phyloP scores from a whole-genome alignment of 2,329 filamentous ascomycete genomes.

The Alternaria metachromatica region DNA sequence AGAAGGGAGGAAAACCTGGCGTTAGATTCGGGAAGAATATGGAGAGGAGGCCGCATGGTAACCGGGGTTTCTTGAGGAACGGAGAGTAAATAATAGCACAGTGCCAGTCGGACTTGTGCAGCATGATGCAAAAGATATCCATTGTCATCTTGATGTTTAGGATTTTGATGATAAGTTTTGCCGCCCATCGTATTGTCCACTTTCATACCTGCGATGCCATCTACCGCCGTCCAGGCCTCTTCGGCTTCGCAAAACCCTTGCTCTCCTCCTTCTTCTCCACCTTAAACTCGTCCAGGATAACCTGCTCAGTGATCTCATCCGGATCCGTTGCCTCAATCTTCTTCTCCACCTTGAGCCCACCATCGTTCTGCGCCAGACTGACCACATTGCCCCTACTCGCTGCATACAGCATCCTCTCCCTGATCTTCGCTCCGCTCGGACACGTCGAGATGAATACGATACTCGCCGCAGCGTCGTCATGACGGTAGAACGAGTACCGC shows the following conservation, averaged over 20 bases:
- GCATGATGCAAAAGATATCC: background rate
- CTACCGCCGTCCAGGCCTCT: constrained; percentile 72
- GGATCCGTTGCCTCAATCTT: constrained; percentile 70
- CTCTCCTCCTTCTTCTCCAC: constrained; percentile 72
- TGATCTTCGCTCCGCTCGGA: constrained; percentile 74
- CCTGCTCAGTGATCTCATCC: constrained; percentile 71
- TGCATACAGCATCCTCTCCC: constrained; percentile 85
- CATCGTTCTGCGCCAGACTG: constrained; percentile 68
- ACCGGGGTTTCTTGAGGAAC: constrained; percentile 41
- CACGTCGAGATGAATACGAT: constrained; percentile 86
- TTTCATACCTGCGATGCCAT: background rate
- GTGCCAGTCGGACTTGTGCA: background rate
- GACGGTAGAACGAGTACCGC: constrained; percentile 79
- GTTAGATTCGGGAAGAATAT: constrained; percentile 32
- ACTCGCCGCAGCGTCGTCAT: constrained; percentile 62
- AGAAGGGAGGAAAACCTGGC: constrained; percentile 24
- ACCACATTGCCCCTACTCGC: constrained; percentile 67
- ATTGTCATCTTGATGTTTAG: background rate
- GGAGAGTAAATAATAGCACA: constrained; percentile 22
- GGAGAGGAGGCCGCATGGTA: constrained; percentile 37
- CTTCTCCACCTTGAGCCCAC: constrained; percentile 71
- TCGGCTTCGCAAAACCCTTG: constrained; percentile 76
- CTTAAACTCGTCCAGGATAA: constrained; percentile 71
- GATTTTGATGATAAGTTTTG: background rate
- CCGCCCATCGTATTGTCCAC: background rate